phyloP scores from a whole-genome alignment of 176 grass and related monocot genomes.

The Oryza coarctata region DNA sequence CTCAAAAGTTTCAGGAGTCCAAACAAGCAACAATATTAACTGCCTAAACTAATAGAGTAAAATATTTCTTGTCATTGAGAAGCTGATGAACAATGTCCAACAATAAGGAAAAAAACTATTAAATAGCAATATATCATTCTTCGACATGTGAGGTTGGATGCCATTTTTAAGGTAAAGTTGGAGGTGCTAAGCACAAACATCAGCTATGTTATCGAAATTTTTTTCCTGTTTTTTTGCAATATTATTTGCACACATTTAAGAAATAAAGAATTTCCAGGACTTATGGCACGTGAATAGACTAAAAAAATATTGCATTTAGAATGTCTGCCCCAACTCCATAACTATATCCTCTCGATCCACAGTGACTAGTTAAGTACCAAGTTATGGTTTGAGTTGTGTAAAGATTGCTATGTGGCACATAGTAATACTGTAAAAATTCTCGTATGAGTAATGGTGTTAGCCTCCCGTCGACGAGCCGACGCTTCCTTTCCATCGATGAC shows the following conservation, averaged over 20 bases:
- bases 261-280: background rate
- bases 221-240: background rate
- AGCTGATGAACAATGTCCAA: background rate
- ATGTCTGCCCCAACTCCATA: background rate
- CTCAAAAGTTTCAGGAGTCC: background rate
- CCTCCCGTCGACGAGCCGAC: too few relatives aligned
- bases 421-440: background rate
- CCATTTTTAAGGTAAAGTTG: background rate
- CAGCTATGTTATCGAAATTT: background rate
- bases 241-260: background rate
- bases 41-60: background rate
- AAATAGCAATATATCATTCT: background rate
- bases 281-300: background rate
- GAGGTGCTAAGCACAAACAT: background rate
- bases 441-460: background rate
- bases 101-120: constrained; percentile 5
- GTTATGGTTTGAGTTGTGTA: background rate
- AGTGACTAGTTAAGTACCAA: background rate
- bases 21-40: background rate
- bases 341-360: background rate
- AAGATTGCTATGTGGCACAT: background rate
- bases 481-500: too few relatives aligned
- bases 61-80: background rate
- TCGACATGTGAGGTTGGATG: background rate
- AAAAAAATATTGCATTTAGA: background rate